phyloP scores from a whole-genome alignment of 129 eudicot species.

The Flaveria ramosissima region DNA sequence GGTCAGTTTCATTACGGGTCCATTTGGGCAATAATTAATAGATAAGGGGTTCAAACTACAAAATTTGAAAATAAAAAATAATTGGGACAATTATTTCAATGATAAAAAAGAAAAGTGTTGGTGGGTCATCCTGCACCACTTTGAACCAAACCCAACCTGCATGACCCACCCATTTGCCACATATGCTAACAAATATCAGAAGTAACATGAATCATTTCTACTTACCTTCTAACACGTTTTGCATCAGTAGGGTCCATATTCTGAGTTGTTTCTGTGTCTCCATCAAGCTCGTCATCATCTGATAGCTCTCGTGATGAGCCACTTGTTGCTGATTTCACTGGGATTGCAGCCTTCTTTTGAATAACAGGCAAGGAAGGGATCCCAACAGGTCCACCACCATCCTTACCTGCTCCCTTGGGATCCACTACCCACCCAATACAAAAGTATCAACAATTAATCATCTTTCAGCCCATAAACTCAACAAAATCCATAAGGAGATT shows the following conservation, averaged over 20 bases:
- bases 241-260: conserved; percentile 85
- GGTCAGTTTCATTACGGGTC: conserved; percentile 1
- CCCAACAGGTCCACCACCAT: conserved; percentile 55
- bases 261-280: conserved; percentile 71
- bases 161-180: not conserved
- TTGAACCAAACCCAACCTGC: not conserved
- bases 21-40: not conserved
- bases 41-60: not conserved
- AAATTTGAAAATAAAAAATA: not conserved
- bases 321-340: conserved; percentile 86
- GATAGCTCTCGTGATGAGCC: conserved; percentile 90
- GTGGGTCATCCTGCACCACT: not conserved
- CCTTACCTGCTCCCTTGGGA: conserved; percentile 57
- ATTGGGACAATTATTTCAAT: not conserved
- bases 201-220: conserved; percentile 8
- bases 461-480: conserved; percentile 2
- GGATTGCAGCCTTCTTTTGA: conserved; percentile 64
- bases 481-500: not conserved
- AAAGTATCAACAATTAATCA: conserved; percentile 15
- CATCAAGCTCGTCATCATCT: conserved; percentile 92
- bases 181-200: not conserved
- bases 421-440: conserved; percentile 36
- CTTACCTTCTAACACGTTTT: conserved; percentile 94
- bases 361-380: conserved; percentile 68
- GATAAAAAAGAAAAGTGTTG: not conserved